These are phyloP conservation scores for Phytophthora aleatoria DNA, from an alignment of 352 stramenopile genomes.

Conservation along the genomic window DNA sequence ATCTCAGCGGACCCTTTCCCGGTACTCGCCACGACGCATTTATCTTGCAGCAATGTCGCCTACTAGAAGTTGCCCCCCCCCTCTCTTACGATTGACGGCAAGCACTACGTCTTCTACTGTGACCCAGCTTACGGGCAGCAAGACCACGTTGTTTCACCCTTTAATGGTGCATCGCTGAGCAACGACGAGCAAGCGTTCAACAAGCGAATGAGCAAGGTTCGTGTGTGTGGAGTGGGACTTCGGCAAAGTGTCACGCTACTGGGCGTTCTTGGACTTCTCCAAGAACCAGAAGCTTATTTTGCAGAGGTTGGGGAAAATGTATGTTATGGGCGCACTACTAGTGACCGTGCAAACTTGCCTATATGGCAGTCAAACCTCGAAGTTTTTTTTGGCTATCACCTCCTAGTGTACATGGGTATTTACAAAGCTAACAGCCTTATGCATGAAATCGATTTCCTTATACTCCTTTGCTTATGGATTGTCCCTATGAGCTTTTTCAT, in stretches of 20 bases:
- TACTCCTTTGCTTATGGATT: background rate
- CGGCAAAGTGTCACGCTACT: background rate
- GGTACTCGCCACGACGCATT: background rate
- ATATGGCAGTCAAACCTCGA: slow-evolving; percentile 1
- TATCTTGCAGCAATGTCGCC: background rate
- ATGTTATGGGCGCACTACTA: background rate
- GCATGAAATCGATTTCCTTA: background rate
- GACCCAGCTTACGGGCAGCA: slow-evolving; percentile 9
- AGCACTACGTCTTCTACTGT: slow-evolving; percentile 3
- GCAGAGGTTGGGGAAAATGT: background rate
- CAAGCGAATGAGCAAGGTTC: background rate
- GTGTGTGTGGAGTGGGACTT: slow-evolving; percentile 3
- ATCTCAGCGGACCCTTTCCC: background rate
- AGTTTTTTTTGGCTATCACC: background rate
- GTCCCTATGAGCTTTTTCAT: background rate
- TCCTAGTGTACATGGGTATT: background rate
- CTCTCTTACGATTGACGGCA: background rate
- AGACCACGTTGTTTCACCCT: slow-evolving; percentile 10
- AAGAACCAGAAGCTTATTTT: slow-evolving; percentile 3
- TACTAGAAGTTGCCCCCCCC: background rate
- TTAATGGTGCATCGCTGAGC: slow-evolving; percentile 3
- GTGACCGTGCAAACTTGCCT: background rate
- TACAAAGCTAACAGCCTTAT: background rate
- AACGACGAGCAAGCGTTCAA: background rate
- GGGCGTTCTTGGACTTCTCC: background rate